phyloP scores from a whole-genome alignment of 1,284 basidiomycete species.

The Heterobasidion annosum region DNA sequence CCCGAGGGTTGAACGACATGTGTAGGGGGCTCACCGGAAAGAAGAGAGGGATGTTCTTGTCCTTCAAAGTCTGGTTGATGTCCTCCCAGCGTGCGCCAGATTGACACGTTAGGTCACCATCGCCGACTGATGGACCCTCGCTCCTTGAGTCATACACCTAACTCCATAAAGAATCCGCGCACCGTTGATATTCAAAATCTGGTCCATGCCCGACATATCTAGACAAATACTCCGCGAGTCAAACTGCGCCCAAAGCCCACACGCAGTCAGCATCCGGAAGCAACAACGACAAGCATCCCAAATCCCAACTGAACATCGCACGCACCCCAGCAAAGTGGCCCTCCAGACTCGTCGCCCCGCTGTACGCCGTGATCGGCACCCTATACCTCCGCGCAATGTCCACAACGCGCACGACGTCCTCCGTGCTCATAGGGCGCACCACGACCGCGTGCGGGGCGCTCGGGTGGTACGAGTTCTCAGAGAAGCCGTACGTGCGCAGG shows the following conservation, averaged over 20 bases:
- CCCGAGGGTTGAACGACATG: neutral
- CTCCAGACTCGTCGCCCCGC: slow-evolving; percentile 5
- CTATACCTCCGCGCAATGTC: slow-evolving; percentile 1
- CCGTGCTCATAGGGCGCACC: neutral
- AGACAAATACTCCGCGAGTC: neutral
- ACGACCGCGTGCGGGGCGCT: slow-evolving; percentile 3
- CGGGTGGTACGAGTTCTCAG: slow-evolving; percentile 4
- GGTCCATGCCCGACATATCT: slow-evolving; percentile 4
- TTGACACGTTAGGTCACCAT: slow-evolving; percentile 70
- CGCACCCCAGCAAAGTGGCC: slow-evolving; percentile 3
- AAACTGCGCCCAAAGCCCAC: neutral
- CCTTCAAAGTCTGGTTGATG: slow-evolving; percentile 61
- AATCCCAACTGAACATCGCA: neutral
- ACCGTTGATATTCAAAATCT: slow-evolving; percentile 1
- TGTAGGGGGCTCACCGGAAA: slow-evolving; percentile 54
- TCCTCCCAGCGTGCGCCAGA: slow-evolving; percentile 76
- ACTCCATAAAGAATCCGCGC: neutral
- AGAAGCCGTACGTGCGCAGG: slow-evolving; percentile 1
- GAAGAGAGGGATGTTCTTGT: slow-evolving; percentile 66
- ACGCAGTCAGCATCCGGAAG: neutral
- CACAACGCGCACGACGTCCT: slow-evolving; percentile 1
- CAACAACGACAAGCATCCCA: neutral
- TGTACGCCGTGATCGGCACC: slow-evolving; percentile 2
- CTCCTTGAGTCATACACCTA: neutral
- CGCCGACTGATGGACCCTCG: slow-evolving; percentile 40